Evolutionary conservation across 345 rosid genomes (phyloP).

Genomic region (Eucalyptus sp.): DNA sequence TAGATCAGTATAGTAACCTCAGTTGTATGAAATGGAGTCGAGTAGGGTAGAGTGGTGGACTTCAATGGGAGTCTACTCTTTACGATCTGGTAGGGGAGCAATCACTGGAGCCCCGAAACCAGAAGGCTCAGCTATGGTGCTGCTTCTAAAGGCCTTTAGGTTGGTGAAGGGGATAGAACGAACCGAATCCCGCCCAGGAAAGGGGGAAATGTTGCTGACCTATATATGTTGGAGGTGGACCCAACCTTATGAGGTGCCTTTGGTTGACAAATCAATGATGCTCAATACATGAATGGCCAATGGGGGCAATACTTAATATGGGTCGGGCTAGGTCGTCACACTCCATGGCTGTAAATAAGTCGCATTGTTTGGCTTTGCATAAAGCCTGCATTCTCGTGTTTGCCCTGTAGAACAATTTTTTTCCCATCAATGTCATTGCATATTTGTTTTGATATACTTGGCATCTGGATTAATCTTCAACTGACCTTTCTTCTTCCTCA

Average conservation of each 20-base stretch:
- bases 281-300: background rate
- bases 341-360: background rate
- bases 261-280: background rate
- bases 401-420: background rate
- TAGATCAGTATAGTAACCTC: background rate
- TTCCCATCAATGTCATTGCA: background rate
- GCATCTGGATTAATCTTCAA: background rate
- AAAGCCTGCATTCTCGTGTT: background rate
- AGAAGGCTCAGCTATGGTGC: background rate
- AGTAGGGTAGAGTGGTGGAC: background rate
- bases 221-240: background rate
- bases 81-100: background rate
- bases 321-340: background rate
- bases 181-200: background rate
- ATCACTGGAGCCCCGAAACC: background rate
- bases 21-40: background rate
- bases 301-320: background rate
- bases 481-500: background rate
- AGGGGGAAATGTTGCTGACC: background rate
- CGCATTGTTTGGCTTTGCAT: background rate
- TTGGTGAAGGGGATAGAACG: background rate
- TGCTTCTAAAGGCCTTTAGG: background rate
- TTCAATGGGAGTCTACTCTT: background rate
- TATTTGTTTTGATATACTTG: background rate
- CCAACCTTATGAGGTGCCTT: background rate